These are phyloP conservation scores for Trichoderma virens DNA, from an alignment of 495 filamentous ascomycete species.

Conservation along the genomic window DNA sequence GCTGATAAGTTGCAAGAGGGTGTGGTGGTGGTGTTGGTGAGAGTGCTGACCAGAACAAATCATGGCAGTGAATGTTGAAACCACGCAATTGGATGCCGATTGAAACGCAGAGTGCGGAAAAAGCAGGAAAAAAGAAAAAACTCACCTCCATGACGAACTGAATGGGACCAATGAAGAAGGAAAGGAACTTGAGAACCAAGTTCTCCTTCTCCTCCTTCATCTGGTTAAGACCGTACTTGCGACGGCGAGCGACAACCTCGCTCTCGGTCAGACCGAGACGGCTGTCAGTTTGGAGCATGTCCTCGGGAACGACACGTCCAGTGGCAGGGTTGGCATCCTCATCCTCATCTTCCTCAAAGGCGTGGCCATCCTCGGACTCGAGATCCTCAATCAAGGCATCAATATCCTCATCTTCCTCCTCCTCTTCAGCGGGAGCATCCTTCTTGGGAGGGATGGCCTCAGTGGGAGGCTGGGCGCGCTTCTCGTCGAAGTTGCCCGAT, in stretches of 20 bases:
- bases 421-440: slow-evolving; percentile 40
- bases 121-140: slow-evolving; percentile 15
- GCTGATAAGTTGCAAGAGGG: slow-evolving; percentile 3
- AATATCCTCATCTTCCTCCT: slow-evolving; percentile 67
- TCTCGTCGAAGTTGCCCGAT: slow-evolving; percentile 50
- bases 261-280: slow-evolving; percentile 58
- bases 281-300: slow-evolving; percentile 64
- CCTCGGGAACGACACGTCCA: slow-evolving; percentile 51
- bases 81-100: neutral
- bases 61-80: slow-evolving; percentile 5
- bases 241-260: slow-evolving; percentile 63
- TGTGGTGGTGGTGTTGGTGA: neutral
- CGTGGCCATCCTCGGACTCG: slow-evolving; percentile 64
- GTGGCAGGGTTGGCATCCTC: slow-evolving; percentile 42
- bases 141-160: slow-evolving; percentile 91
- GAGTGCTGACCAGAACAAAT: neutral
- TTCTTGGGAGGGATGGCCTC: slow-evolving; percentile 22
- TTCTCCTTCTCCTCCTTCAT: slow-evolving; percentile 88
- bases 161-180: slow-evolving; percentile 82
- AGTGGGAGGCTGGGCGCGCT: slow-evolving; percentile 27
- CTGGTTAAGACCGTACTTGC: slow-evolving; percentile 77
- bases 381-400: slow-evolving; percentile 78
- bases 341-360: slow-evolving; percentile 47
- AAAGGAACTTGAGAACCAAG: slow-evolving; percentile 72
- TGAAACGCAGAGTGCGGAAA: neutral